phyloP scores from a whole-genome alignment of 2,329 filamentous ascomycete genomes.

The Graphiopsis chlorocephala region DNA sequence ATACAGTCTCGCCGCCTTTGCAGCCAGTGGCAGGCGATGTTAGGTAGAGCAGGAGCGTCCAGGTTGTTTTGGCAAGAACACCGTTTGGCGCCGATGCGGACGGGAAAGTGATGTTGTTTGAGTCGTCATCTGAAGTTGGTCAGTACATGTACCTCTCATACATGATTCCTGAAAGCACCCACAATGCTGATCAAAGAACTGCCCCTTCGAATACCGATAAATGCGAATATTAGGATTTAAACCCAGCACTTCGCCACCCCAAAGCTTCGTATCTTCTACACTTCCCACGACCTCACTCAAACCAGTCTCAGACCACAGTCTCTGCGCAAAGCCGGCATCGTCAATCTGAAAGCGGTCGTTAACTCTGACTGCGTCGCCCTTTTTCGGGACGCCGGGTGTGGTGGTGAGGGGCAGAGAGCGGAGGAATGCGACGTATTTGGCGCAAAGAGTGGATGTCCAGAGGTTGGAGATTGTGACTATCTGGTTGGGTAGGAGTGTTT shows the following conservation, averaged over 20 bases:
- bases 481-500: slow-evolving; percentile 59
- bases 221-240: slow-evolving; percentile 85
- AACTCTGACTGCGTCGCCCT: slow-evolving; percentile 76
- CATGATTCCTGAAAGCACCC: slow-evolving; percentile 40
- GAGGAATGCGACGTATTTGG: slow-evolving; percentile 72
- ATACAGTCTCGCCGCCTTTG: slow-evolving; percentile 83
- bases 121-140: slow-evolving; percentile 70
- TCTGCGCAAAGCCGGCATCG: slow-evolving; percentile 69
- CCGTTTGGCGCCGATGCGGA: slow-evolving; percentile 39
- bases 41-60: slow-evolving; percentile 86
- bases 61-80: slow-evolving; percentile 69
- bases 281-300: slow-evolving; percentile 58
- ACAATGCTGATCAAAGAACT: slow-evolving; percentile 94
- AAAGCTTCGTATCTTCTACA: slow-evolving; percentile 45
- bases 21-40: slow-evolving; percentile 73
- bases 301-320: slow-evolving; percentile 74
- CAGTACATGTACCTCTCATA: neutral
- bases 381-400: slow-evolving; percentile 74
- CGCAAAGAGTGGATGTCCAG: slow-evolving; percentile 72
- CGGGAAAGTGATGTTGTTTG: slow-evolving; percentile 65
- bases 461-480: slow-evolving; percentile 72
- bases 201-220: slow-evolving; percentile 79
- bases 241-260: slow-evolving; percentile 80
- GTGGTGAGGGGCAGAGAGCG: slow-evolving; percentile 68
- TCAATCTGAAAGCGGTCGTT: slow-evolving; percentile 87